Evolutionary conservation across 164 flowering plant genomes (phyloP).

Genomic region (Magnolia changhungtana): DNA sequence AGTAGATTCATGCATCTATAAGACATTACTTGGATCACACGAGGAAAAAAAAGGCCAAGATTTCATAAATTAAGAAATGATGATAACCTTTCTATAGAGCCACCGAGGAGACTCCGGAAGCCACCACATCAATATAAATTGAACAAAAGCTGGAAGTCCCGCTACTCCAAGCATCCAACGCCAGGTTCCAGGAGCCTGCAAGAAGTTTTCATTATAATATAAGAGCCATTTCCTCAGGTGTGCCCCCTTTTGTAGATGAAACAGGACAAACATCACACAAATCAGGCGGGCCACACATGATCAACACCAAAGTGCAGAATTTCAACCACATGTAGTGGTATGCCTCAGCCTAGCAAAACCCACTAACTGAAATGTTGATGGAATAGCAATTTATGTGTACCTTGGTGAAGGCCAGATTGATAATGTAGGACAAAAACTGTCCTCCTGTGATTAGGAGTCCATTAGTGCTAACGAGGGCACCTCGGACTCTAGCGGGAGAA

Average conservation of each 20-base stretch:
- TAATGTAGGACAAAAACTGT: constrained; percentile 70
- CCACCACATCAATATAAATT: constrained; percentile 58
- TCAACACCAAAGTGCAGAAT: background rate
- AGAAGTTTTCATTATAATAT: constrained; percentile 10
- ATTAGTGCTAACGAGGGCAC: constrained; percentile 82
- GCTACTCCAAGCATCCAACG: constrained; percentile 96
- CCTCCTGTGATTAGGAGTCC: constrained; percentile 85
- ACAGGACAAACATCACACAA: background rate
- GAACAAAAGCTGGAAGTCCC: constrained; percentile 68
- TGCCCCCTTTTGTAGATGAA: background rate
- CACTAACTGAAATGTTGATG: background rate
- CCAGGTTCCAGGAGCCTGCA: constrained; percentile 71
- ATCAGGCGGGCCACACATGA: too few relatives aligned
- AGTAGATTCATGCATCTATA: background rate
- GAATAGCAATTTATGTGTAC: constrained; percentile 21
- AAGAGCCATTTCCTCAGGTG: background rate
- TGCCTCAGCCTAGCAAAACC: background rate
- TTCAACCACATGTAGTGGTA: background rate
- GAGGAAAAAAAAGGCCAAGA: background rate
- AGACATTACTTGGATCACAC: background rate
- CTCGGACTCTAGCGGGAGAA: constrained; percentile 83
- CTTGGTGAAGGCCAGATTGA: constrained; percentile 69
- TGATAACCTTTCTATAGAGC: constrained; percentile 65
- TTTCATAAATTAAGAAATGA: background rate
- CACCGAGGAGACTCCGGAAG: constrained; percentile 96